Base-by-base conservation (phyloP, 805 yeast genomes). In the Ogataea paraovalis region DNA sequence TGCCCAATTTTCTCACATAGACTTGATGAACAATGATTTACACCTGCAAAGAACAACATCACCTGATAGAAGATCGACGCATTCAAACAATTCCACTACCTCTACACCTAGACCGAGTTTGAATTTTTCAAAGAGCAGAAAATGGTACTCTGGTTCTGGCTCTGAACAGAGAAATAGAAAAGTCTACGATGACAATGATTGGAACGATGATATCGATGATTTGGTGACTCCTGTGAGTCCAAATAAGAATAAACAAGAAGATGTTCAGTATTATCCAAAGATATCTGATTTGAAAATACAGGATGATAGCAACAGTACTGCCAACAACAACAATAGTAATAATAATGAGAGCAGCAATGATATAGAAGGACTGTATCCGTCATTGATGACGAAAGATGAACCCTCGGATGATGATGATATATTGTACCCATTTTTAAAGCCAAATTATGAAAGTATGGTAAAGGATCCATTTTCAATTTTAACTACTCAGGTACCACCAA, bases 161-260 rank as follows among this genome's bases (percentile, higher is more conserved):
- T 64, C 48, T 42, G 34, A 41, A 81, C 39, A 44, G 19, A 96
- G 89, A 60, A 69, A 83, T 10, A 7, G 9, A 47, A 96, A 89
- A 62, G 96, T 51, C n/a, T 96, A 90, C 61, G 69, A 83, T 48
- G 96, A 90, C 62, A 96, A 87, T 56, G 97, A 89, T 65, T 90
- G 97, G 97, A 92, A 89, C 64, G 95, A 79, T 18, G 73, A 67
- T 18, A 55, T 92, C 12, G 84, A 82, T 39, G 82, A 59, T 38
- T 78, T 46, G 80, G 76, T 48, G 41, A 50, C 58, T 10, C 57
- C 60, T 16, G 39, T 30, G 13, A 39, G 49, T 8, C 56, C 55
- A n/a, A 44, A 43, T n/a, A n/a, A n/a, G 14, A 39, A 22, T 4
- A 23, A 39, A 12, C 36, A 37, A 7, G 42, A 47, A 12, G 45